These are phyloP conservation scores for Coemansia interrupta DNA, from an alignment of 192 early-diverging fungal species.

Conservation along the genomic window DNA sequence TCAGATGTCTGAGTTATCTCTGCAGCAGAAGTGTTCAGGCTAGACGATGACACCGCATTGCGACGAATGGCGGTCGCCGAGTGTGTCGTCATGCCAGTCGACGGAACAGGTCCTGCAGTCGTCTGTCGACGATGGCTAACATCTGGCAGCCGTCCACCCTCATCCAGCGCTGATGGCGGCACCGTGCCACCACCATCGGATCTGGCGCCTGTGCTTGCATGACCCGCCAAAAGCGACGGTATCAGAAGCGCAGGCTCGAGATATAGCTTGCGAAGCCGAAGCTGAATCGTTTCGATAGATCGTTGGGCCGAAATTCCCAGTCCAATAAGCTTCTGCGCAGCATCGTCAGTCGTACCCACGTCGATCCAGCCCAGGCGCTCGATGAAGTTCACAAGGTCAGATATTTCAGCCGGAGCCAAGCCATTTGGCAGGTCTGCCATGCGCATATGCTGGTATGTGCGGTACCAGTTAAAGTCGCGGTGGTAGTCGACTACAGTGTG, in stretches of 20 bases:
- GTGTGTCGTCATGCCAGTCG: slow-evolving; percentile 2
- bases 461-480: slow-evolving; percentile 54
- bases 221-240: slow-evolving; percentile 23
- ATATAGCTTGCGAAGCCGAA: slow-evolving; percentile 44
- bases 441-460: slow-evolving; percentile 34
- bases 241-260: slow-evolving; percentile 39
- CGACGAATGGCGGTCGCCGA: neutral
- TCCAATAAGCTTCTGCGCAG: slow-evolving; percentile 29
- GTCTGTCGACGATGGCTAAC: slow-evolving; percentile 4
- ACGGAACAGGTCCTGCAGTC: neutral
- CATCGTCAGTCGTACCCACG: slow-evolving; percentile 25
- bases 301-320: slow-evolving; percentile 32
- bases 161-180: neutral
- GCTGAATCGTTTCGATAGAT: slow-evolving; percentile 38
- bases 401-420: slow-evolving; percentile 24
- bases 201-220: slow-evolving; percentile 1
- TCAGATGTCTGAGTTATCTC: slow-evolving; percentile 22
- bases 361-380: slow-evolving; percentile 38
- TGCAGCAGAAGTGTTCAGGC: slow-evolving; percentile 18
- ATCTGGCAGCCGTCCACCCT: neutral
- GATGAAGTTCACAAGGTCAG: slow-evolving; percentile 41
- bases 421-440: slow-evolving; percentile 37
- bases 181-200: neutral
- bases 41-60: slow-evolving; percentile 7
- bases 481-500: slow-evolving; percentile 43